Evolutionary conservation across 495 filamentous ascomycete genomes (phyloP).

Genomic region (Talaromyces thailandensis): DNA sequence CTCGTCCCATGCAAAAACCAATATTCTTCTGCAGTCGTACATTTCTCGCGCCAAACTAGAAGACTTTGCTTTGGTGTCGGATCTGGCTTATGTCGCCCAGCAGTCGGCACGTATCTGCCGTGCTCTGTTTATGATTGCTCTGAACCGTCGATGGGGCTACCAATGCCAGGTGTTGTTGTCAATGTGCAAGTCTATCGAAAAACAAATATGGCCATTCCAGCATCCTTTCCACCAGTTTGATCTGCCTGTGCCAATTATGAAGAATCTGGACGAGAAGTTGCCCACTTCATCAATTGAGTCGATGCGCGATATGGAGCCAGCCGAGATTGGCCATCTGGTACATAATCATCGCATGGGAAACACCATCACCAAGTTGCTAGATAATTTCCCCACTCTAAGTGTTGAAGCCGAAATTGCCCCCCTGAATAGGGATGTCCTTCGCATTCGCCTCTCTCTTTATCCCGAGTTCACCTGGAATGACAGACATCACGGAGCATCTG

Average conservation of each 20-base stretch:
- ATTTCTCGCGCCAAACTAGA: constrained; percentile 84
- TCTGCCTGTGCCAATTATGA: constrained; percentile 70
- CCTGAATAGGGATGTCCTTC: constrained; percentile 85
- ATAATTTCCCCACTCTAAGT: constrained; percentile 85
- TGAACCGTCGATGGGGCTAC: constrained; percentile 90
- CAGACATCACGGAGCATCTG: constrained; percentile 83
- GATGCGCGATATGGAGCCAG: constrained; percentile 81
- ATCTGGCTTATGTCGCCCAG: constrained; percentile 90
- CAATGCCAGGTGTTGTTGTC: constrained; percentile 85
- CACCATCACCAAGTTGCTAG: constrained; percentile 67
- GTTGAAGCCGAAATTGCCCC: constrained; percentile 93
- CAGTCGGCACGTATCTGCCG: constrained; percentile 91
- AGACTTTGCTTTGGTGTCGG: constrained; percentile 86
- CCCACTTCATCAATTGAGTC: constrained; percentile 65
- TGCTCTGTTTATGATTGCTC: constrained; percentile 91
- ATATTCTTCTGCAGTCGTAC: constrained; percentile 87
- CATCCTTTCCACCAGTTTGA: constrained; percentile 96
- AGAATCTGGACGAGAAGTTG: constrained; percentile 71
- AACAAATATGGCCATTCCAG: constrained; percentile 85
- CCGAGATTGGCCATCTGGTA: constrained; percentile 86
- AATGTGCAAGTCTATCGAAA: constrained; percentile 93
- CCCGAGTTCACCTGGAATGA: constrained; percentile 97
- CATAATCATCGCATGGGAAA: constrained; percentile 82
- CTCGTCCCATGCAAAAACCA: constrained; percentile 81
- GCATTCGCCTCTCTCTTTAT: constrained; percentile 74